These are phyloP conservation scores for Kandelia obovata DNA, from an alignment of 345 rosid genomes.

Conservation along the genomic window DNA sequence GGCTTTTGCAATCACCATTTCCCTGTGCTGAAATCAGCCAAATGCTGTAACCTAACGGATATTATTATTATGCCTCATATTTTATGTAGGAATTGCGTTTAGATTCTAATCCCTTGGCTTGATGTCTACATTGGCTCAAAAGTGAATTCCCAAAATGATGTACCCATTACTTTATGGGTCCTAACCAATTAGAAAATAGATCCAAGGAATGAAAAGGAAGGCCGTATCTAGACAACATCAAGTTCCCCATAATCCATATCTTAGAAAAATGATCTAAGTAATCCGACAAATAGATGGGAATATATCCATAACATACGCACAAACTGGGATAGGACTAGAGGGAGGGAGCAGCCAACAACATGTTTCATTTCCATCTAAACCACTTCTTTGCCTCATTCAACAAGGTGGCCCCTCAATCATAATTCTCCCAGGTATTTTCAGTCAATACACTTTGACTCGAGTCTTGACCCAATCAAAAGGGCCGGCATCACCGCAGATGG, in stretches of 20 bases:
- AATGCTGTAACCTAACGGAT: too few species aligned
- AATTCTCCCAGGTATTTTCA: neutral
- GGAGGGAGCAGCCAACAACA: conserved; percentile 14
- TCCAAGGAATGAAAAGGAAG: conserved; percentile 3
- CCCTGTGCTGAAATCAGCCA: too few species aligned
- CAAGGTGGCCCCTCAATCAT: neutral
- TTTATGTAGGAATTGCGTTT: too few species aligned
- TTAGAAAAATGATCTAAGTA: neutral
- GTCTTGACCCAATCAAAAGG: neutral
- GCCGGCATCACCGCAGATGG: neutral
- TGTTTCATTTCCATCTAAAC: conserved; percentile 3
- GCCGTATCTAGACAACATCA: conserved; percentile 1
- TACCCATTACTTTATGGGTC: too few species aligned
- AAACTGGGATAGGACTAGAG: conserved; percentile 1
- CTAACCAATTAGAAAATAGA: neutral
- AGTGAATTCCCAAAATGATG: too few species aligned
- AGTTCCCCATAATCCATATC: conserved; percentile 15
- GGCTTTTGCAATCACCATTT: too few species aligned
- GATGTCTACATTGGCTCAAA: too few species aligned
- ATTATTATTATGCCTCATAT: too few species aligned
- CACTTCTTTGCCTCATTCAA: neutral
- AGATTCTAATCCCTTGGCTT: too few species aligned
- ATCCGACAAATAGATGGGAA: conserved; percentile 1
- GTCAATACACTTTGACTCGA: neutral
- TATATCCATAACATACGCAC: conserved; percentile 12